Conservation (phyloP, 192 early-diverging fungal species). For the Gonapodya sp. region DNA sequence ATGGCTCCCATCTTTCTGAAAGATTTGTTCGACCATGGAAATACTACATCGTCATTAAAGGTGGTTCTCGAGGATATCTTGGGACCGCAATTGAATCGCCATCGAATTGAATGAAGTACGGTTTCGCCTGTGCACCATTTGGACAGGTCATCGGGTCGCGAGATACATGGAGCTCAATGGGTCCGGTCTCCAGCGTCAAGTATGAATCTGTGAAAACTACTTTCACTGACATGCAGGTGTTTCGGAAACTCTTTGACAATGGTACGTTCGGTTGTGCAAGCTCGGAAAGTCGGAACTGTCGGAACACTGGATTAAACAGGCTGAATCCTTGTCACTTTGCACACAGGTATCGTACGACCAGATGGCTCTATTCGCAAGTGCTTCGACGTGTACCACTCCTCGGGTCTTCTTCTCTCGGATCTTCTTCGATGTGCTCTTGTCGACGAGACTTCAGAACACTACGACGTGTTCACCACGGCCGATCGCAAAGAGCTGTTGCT, state of each 20-base stretch:
- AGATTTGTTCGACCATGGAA: not conserved
- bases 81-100: too few species aligned
- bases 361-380: conserved; percentile 37
- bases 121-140: too few species aligned
- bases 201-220: not conserved
- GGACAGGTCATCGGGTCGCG: not conserved
- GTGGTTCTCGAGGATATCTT: too few species aligned
- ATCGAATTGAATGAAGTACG: too few species aligned
- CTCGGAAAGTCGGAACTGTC: too few species aligned
- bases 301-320: too few species aligned
- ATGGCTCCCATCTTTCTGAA: not conserved
- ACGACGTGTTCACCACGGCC: conserved; percentile 20
- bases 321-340: not conserved
- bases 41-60: too few species aligned
- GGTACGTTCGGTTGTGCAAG: not conserved
- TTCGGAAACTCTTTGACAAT: not conserved
- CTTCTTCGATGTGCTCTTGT: conserved; percentile 37
- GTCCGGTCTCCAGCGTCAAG: not conserved
- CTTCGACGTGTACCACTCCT: conserved; percentile 31
- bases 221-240: not conserved
- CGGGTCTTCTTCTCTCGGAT: conserved; percentile 32
- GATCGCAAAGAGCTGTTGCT: conserved; percentile 44
- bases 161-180: not conserved
- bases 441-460: conserved; percentile 25
- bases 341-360: conserved; percentile 22